Base-by-base conservation (phyloP, 352 stramenopile species). In the Ochromonadaceae sp. region DNA sequence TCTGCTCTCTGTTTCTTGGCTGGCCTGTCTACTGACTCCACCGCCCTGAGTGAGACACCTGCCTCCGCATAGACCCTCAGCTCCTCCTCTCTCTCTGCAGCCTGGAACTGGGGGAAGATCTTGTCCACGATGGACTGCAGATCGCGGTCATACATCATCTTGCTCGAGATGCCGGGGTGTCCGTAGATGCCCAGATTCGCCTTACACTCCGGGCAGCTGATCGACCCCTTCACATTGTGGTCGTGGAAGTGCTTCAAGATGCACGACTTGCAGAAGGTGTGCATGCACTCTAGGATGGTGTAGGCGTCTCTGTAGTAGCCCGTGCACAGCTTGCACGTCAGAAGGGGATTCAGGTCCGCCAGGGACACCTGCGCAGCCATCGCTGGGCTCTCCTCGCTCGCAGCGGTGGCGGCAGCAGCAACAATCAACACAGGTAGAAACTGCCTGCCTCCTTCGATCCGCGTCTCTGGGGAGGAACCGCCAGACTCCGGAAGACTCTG, bases 181-280 rank as follows among this genome's bases (percentile, higher is more conserved):
- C 31, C 41, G n/a, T 57, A 15, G 26, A 26, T 40, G 9, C 25
- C 12, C 34, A 68, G 15, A 40, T 12, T 12, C 41, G 56, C 22
- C 32, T 73, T 66, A 69, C 78, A 87, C 53, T 82, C 76, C 1
- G 79, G 78, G 56, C 80, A 87, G 41, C 73, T 67, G 7, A 68
- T 65, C 52, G 75, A 78, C 41, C 77, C 76, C 35, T 83, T 74
- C 0, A 84, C 70, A 34, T 84, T 67, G 40, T 10, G 14, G 9
- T 17, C 52, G 61, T 60, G n/a, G n/a, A 88, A 83, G 47, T 85
- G 76, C 2, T 77, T 77, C 67, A 83, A 85, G 61, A 88, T 83
- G 71, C 81, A 88, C 67, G 76, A 86, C 70, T 88, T 88, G 58
- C 81, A 88, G 70, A 88, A 88, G 0, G 81, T 86, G 67, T 88